These are phyloP conservation scores for Xerocomellus dryophilus DNA, from an alignment of 768 basidiomycete genomes.

Conservation along the genomic window DNA sequence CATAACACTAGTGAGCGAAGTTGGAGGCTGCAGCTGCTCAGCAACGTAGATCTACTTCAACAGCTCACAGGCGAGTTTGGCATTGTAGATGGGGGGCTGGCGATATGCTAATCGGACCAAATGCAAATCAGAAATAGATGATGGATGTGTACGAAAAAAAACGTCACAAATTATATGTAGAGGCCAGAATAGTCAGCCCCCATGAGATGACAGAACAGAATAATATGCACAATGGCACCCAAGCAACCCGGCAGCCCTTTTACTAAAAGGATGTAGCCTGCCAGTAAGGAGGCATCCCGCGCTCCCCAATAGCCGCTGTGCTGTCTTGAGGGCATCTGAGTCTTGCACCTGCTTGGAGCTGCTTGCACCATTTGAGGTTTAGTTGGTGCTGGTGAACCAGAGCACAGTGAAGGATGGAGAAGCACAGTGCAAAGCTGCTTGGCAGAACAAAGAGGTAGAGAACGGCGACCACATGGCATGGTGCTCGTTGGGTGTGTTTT, in stretches of 20 bases:
- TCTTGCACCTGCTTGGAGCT: slow-evolving; percentile 68
- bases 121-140: neutral
- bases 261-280: slow-evolving; percentile 49
- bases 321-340: slow-evolving; percentile 55
- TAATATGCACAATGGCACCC: slow-evolving; percentile 46
- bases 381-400: slow-evolving; percentile 41
- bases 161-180: neutral
- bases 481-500: slow-evolving; percentile 4
- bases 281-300: slow-evolving; percentile 48
- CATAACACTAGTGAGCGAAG: slow-evolving; percentile 48
- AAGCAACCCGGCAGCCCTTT: slow-evolving; percentile 57
- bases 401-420: slow-evolving; percentile 16
- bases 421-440: slow-evolving; percentile 15
- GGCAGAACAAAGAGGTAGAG: slow-evolving; percentile 26
- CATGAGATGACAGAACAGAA: neutral
- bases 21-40: slow-evolving; percentile 64
- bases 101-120: slow-evolving; percentile 54
- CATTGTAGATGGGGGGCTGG: slow-evolving; percentile 75
- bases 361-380: slow-evolving; percentile 38
- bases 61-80: slow-evolving; percentile 71
- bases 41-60: slow-evolving; percentile 70
- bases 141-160: neutral
- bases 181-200: slow-evolving; percentile 1
- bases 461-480: slow-evolving; percentile 31
- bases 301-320: slow-evolving; percentile 53